Base-by-base conservation (phyloP, 2,329 filamentous ascomycete genomes). In the Bipolaris zeicola region DNA sequence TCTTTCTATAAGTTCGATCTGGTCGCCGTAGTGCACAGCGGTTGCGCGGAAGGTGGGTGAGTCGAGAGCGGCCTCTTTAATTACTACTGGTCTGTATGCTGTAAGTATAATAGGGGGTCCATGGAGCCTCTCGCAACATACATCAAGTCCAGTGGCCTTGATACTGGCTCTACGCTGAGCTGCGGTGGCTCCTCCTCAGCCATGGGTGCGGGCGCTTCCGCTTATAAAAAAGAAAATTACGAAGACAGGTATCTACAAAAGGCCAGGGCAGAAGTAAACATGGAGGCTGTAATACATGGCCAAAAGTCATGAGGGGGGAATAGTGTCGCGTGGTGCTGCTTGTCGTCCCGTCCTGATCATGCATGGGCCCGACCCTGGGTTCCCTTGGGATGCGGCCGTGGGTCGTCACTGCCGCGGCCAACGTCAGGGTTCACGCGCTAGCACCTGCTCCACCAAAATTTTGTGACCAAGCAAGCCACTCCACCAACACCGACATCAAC, bases 51-150 rank as follows among this genome's bases (percentile, higher is more conserved):
- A 98, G 34, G 93, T 96, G 24, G 95, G 95, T 37, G 93, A 97
- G 78, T 99, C 95, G 79, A 98, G 89, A 18, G 92, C 90, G 48
- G 95, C 95, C 84, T 99, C 95, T 79, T 94, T 95, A 67, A 98
- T 84, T 59, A 88, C 88, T 34, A 98, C 93, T 42, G 95, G 92
- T 55, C 85, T 87, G 64, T 37, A 37, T 22, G 38, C 28, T 46
- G 42, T 71, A 55, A 63, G 57, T 48, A 14, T 28, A n/a, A 13
- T 39, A 13, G 14, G 8, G 26, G 22, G 18, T 7, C 10, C 22
- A 16, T 5, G 13, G 28, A 10, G 10, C 11, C n/a, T 38, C 3
- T 58, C 20, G 24, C 18, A 24, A 52, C 73, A 39, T 72, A 80
- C 76, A 80, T 79, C 52, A 80, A 66, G 58, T 69, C 73, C 61